Evolutionary conservation across 2,329 filamentous ascomycete species (phyloP), one percentile per base, ranked within the genome.

Genomic region (Penicillium sp.): DNA sequence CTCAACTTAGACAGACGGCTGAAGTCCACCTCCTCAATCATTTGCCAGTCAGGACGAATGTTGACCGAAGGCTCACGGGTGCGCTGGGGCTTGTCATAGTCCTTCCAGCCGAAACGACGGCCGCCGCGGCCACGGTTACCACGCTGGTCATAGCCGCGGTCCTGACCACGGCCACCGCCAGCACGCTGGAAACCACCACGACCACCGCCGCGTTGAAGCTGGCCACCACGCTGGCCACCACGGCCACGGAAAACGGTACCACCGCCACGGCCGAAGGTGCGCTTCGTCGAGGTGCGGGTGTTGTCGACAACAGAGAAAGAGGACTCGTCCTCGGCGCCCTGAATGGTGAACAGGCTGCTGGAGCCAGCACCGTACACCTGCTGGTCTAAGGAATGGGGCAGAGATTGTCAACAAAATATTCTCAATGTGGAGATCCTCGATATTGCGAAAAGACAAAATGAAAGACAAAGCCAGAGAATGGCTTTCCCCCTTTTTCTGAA

Each of bases 11-110:
- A 80, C 60, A 98, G 81, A 59, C 93, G 86, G 76, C 89, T 91
- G 76, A 95, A 98, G 73, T 98, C 93, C 69, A 98, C 96, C 79
- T 98, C 93, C 76, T 98, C 93, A 63, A 96, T 78, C 75, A 98
- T 81, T 66, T 83, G 81, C 93, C 93, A 98, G 69, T 96, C 90
- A 24, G 90, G 82, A 74, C 94, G 94, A 73, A 97, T 90, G 75
- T 91, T 91, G 66, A 98, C 88, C 33, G 90, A 95, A 9, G 91
- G 87, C 75, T 98, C 93, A 52, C 93, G 88, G 74, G 95, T 96
- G 65, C 93, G 85, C 70, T 91, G 83, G 52, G 93, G 93, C 83
- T 97, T 97, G 77, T 98, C 93, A 69, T 90, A 95, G 70, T 98
- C 93, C 75, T 93, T 95, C 91, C 93, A 97, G 68, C 93, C 93